Percentiles rank a stretch among this genome's conserved stretches.
Evolutionary conservation across 176 grass and related monocot species (phyloP).

Genomic region (Secale cereale): DNA sequence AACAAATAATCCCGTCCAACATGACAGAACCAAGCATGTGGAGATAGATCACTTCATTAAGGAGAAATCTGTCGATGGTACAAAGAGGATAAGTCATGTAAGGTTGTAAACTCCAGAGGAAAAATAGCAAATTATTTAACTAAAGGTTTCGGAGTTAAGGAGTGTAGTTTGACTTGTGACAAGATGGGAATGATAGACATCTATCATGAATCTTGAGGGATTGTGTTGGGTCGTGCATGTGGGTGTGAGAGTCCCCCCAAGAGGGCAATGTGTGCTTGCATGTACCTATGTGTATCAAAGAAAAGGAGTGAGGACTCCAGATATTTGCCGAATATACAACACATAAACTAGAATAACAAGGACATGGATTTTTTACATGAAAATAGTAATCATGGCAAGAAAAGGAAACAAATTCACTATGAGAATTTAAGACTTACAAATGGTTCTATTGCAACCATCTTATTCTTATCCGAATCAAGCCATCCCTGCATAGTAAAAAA

Average conservation of each 20-base stretch:
- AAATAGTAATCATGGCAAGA: neutral
- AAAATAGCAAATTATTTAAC: neutral
- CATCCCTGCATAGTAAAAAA: conserved; percentile 41
- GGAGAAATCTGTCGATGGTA: neutral
- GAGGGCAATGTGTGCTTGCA: neutral
- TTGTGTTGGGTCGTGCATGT: neutral
- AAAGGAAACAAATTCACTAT: conserved; percentile 1
- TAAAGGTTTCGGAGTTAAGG: neutral
- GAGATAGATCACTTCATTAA: neutral
- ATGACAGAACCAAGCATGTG: neutral
- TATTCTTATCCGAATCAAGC: conserved; percentile 33
- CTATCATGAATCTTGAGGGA: neutral
- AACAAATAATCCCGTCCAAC: neutral
- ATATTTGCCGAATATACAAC: neutral
- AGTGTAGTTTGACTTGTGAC: neutral
- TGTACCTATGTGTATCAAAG: neutral
- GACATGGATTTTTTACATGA: neutral
- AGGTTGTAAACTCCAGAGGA: neutral
- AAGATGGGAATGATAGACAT: neutral
- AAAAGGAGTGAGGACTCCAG: neutral
- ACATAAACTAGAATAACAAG: neutral
- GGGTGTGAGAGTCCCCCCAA: neutral
- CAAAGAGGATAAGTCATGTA: neutral
- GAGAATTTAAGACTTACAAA: conserved; percentile 40
- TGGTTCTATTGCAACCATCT: conserved; percentile 15